A percentile compares a stretch with the other conserved stretches of the same genome.
These are phyloP conservation scores for Teratosphaeriaceae sp. DNA, from an alignment of 2,329 filamentous ascomycete genomes.

Conservation along the genomic window DNA sequence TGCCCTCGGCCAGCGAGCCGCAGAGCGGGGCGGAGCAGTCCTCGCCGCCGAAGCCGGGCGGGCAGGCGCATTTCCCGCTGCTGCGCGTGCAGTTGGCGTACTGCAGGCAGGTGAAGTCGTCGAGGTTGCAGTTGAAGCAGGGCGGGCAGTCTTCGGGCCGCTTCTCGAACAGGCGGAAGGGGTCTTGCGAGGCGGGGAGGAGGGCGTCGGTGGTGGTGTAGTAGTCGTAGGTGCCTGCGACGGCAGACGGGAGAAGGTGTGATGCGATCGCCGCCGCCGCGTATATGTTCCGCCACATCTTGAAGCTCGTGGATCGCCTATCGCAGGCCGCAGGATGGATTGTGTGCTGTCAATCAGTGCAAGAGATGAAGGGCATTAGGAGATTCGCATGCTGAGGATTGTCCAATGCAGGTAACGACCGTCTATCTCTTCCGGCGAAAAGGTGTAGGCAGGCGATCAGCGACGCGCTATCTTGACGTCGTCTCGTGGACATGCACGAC, in stretches of 20 bases:
- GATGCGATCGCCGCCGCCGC: constrained; percentile 17
- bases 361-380: too few relatives aligned
- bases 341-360: neutral
- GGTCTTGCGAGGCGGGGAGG: constrained; percentile 16
- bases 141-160: constrained; percentile 73
- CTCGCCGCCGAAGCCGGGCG: constrained; percentile 85
- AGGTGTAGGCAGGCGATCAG: too few relatives aligned
- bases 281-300: constrained; percentile 20
- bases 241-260: constrained; percentile 15
- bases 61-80: constrained; percentile 89
- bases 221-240: constrained; percentile 19
- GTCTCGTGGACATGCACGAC: too few relatives aligned
- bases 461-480: too few relatives aligned
- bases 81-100: constrained; percentile 82
- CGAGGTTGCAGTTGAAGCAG: constrained; percentile 97
- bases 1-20: constrained; percentile 76
- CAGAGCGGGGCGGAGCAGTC: constrained; percentile 90
- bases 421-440: too few relatives aligned
- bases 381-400: too few relatives aligned
- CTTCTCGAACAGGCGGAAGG: constrained; percentile 61
- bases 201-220: constrained; percentile 25
- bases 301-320: constrained; percentile 1
- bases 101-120: constrained; percentile 85
- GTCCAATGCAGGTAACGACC: too few relatives aligned
- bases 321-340: neutral